Conservation (phyloP, 139 green algal genomes). For the Nannochloris sp. region DNA sequence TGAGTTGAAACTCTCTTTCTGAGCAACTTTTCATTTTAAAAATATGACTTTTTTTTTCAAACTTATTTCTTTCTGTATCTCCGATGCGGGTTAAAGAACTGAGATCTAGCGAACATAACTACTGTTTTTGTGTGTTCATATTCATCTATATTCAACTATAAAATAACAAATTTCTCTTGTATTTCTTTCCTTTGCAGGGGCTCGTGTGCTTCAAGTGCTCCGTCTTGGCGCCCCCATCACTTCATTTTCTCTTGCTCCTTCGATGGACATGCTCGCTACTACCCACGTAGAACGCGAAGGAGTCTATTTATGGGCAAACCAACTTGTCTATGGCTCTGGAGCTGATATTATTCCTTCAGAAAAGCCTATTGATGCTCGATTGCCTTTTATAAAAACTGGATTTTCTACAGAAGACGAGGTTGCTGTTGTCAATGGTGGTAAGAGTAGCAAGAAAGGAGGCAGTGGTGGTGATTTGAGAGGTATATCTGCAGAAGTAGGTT, state of each 20-base stretch:
- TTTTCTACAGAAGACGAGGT: neutral
- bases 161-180: neutral
- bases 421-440: neutral
- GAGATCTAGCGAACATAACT: neutral
- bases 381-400: slow-evolving; percentile 27
- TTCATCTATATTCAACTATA: neutral
- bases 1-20: slow-evolving; percentile 23
- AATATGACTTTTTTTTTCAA: neutral
- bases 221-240: slow-evolving; percentile 65
- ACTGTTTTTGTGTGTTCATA: neutral
- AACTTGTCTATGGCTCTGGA: slow-evolving; percentile 55
- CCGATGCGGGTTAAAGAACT: too few species aligned
- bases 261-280: slow-evolving; percentile 89
- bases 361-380: slow-evolving; percentile 30
- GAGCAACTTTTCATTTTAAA: slow-evolving; percentile 11
- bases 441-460: neutral
- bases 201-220: slow-evolving; percentile 57
- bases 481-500: neutral
- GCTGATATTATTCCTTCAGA: slow-evolving; percentile 25
- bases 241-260: slow-evolving; percentile 61
- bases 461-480: neutral
- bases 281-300: slow-evolving; percentile 70
- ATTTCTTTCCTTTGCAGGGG: slow-evolving; percentile 9
- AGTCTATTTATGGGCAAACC: slow-evolving; percentile 96
- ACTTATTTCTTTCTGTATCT: neutral